phyloP scores from a whole-genome alignment of 192 early-diverging fungal genomes.

The Coemansia sp. region DNA sequence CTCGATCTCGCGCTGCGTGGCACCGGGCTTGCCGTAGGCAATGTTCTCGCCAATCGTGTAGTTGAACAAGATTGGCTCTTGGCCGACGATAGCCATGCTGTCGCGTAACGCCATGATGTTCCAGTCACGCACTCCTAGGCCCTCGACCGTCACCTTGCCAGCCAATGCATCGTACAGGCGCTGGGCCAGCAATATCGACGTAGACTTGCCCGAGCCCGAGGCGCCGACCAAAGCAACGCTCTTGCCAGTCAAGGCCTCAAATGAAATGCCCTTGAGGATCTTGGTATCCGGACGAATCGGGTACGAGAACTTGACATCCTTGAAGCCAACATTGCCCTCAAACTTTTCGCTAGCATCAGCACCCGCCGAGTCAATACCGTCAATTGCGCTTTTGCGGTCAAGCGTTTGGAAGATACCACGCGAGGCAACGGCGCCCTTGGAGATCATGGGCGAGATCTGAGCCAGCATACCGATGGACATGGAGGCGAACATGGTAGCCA shows the following conservation, averaged over 20 bases:
- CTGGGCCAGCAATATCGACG: conserved; percentile 64
- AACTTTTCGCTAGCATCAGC: conserved; percentile 67
- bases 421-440: conserved; percentile 81
- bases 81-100: conserved; percentile 81
- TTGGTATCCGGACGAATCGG: conserved; percentile 65
- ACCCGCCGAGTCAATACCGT: conserved; percentile 38
- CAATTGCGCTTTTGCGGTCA: conserved; percentile 69
- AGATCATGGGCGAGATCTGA: conserved; percentile 60
- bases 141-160: conserved; percentile 66
- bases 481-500: conserved; percentile 61
- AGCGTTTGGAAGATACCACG: conserved; percentile 73
- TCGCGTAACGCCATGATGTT: conserved; percentile 69
- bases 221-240: conserved; percentile 85
- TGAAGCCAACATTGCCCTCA: conserved; percentile 45
- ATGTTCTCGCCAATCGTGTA: conserved; percentile 88
- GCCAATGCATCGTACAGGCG: conserved; percentile 76
- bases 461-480: conserved; percentile 60
- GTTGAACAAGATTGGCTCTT: conserved; percentile 91
- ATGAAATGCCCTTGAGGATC: conserved; percentile 65
- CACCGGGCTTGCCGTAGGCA: conserved; percentile 65
- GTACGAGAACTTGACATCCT: conserved; percentile 61
- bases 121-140: conserved; percentile 61
- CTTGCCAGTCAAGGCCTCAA: conserved; percentile 59
- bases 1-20: conserved; percentile 61
- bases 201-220: conserved; percentile 83